A percentile compares a stretch with the other conserved stretches of the same genome.
phyloP scores from a whole-genome alignment of 2,329 filamentous ascomycete species.

The Neofusicoccum sp. region DNA sequence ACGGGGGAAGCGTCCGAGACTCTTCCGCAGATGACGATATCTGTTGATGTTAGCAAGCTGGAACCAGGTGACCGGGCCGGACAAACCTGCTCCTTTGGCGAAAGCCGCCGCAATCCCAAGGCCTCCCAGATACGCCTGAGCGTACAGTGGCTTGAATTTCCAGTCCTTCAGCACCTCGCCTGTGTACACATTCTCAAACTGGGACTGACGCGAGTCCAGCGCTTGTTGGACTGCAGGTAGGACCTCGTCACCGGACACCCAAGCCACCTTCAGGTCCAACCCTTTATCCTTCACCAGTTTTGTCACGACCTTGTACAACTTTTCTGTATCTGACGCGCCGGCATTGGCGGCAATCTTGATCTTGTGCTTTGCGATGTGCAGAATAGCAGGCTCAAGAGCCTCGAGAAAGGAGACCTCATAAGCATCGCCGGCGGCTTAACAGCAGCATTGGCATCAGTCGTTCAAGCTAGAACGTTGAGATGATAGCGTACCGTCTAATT shows the following conservation, averaged over 20 bases:
- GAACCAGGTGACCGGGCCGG: too few species aligned
- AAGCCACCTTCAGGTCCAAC: conserved; percentile 34
- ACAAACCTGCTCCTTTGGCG: conserved; percentile 34
- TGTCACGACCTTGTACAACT: conserved; percentile 27
- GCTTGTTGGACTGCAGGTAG: conserved; percentile 34
- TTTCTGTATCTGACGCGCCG: conserved; percentile 32
- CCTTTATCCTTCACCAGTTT: conserved; percentile 27
- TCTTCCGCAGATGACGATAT: conserved; percentile 46
- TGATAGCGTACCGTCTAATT: conserved; percentile 24
- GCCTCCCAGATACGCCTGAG: conserved; percentile 44
- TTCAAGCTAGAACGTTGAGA: neutral
- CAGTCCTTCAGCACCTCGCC: conserved; percentile 38
- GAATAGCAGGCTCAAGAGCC: conserved; percentile 44
- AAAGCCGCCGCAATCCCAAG: conserved; percentile 44
- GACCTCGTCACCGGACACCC: conserved; percentile 46
- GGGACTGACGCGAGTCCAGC: conserved; percentile 35
- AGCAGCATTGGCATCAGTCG: neutral
- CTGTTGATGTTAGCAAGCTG: conserved; percentile 11
- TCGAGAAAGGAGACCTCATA: conserved; percentile 55
- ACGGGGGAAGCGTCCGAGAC: conserved; percentile 46
- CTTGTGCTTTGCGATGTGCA: conserved; percentile 29
- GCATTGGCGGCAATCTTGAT: conserved; percentile 38
- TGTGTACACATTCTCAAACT: conserved; percentile 39
- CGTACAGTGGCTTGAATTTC: conserved; percentile 35
- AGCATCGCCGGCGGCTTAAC: conserved; percentile 35